A percentile compares a stretch with the other conserved stretches of the same genome.
phyloP scores from a whole-genome alignment of 495 filamentous ascomycete genomes.

The Penicillium soppii region DNA sequence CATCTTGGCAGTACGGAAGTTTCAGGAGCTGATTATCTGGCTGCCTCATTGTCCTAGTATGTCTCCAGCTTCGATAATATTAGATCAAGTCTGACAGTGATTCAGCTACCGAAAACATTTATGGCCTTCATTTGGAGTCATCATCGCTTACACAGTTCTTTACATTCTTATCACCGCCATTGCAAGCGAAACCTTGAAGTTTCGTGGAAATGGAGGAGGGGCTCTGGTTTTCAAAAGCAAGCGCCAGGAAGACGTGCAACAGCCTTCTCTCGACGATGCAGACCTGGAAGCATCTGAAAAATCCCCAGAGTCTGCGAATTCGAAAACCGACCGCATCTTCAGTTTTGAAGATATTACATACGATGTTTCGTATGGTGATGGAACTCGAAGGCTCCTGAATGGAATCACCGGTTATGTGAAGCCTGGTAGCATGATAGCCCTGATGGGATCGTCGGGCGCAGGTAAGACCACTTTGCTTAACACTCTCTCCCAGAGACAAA shows the following conservation, averaged over 20 bases:
- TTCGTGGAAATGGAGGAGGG: too few species aligned
- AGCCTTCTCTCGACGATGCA: neutral
- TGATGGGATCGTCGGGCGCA: constrained; percentile 54
- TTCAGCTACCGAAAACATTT: too few species aligned
- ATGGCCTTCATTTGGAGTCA: too few species aligned
- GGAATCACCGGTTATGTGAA: constrained; percentile 89
- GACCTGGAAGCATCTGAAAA: too few species aligned
- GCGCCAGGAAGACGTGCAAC: neutral
- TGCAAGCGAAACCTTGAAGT: too few species aligned
- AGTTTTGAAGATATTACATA: constrained; percentile 63
- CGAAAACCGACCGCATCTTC: constrained; percentile 55
- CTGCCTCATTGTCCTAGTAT: too few species aligned
- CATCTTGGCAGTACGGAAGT: constrained; percentile 46
- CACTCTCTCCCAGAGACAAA: neutral
- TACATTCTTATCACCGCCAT: too few species aligned
- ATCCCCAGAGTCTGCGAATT: constrained; percentile 25
- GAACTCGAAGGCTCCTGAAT: constrained; percentile 58
- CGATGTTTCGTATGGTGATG: constrained; percentile 44
- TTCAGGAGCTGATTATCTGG: constrained; percentile 31
- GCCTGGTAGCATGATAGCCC: constrained; percentile 74
- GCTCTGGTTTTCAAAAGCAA: too few species aligned
- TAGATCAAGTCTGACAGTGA: too few species aligned
- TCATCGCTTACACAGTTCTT: too few species aligned
- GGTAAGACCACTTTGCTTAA: neutral
- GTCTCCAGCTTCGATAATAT: too few species aligned